These are phyloP conservation scores for Pseudopyricularia cyperi DNA, from an alignment of 2,329 filamentous ascomycete genomes.

Conservation along the genomic window DNA sequence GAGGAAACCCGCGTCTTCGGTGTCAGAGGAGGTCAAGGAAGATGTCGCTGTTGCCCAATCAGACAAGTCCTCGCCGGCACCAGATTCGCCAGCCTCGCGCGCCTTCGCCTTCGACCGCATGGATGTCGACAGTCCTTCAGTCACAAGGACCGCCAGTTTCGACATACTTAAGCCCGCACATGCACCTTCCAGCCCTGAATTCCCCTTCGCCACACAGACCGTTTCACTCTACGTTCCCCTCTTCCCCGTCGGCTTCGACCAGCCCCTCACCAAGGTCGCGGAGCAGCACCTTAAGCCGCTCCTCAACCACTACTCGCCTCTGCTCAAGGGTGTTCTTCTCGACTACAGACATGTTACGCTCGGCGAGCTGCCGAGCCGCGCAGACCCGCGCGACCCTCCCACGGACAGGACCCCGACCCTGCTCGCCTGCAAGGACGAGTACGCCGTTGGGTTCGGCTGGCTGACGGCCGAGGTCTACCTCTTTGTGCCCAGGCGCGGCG, in stretches of 20 bases:
- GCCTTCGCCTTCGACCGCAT: slow-evolving; percentile 19
- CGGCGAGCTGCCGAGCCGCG: slow-evolving; percentile 41
- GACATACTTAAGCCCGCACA: slow-evolving; percentile 20
- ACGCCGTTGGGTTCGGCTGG: slow-evolving; percentile 77
- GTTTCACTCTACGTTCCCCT: slow-evolving; percentile 70
- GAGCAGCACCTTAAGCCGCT: slow-evolving; percentile 65
- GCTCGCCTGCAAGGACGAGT: slow-evolving; percentile 57
- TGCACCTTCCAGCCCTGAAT: slow-evolving; percentile 27
- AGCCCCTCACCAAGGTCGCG: slow-evolving; percentile 57
- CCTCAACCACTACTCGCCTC: slow-evolving; percentile 63
- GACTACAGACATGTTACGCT: slow-evolving; percentile 58
- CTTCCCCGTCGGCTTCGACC: slow-evolving; percentile 55
- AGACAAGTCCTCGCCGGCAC: background rate
- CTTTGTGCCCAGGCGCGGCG: slow-evolving; percentile 62
- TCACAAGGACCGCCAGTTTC: slow-evolving; percentile 12
- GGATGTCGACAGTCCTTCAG: slow-evolving; percentile 23
- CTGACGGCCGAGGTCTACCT: slow-evolving; percentile 77
- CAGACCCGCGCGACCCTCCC: slow-evolving; percentile 25
- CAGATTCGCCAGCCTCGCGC: slow-evolving; percentile 1
- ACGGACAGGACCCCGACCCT: slow-evolving; percentile 31
- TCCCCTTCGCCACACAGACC: slow-evolving; percentile 68
- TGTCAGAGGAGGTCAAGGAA: slow-evolving; percentile 9
- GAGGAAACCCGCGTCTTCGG: slow-evolving; percentile 9
- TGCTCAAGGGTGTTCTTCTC: slow-evolving; percentile 61
- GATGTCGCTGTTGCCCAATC: slow-evolving; percentile 6